A percentile compares a stretch with the other conserved stretches of the same genome.
Evolutionary conservation across 768 basidiomycete species (phyloP).

Genomic region (Stropharia rugosoannulata): DNA sequence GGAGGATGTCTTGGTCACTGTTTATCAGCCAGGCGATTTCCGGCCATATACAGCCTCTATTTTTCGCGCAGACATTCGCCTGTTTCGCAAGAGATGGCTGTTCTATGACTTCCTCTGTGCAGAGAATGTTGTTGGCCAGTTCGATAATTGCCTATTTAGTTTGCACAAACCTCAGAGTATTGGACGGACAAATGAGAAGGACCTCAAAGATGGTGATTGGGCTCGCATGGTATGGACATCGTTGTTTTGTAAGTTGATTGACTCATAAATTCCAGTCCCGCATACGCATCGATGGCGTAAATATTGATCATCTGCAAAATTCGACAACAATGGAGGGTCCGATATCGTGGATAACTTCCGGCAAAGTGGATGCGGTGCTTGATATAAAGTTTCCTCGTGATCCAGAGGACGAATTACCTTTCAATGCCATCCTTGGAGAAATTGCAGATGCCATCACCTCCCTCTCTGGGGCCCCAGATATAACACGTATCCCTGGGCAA

Average conservation of each 20-base stretch:
- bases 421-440: conserved; percentile 85
- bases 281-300: conserved; percentile 94
- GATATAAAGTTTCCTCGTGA: conserved; percentile 97
- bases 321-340: conserved; percentile 82
- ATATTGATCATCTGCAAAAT: conserved; percentile 91
- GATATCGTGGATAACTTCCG: conserved; percentile 96
- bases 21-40: conserved; percentile 92
- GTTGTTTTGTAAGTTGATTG: neutral
- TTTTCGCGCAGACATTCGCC: conserved; percentile 86
- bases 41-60: conserved; percentile 91
- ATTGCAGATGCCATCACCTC: conserved; percentile 87
- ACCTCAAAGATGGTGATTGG: conserved; percentile 82
- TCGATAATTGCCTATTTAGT: conserved; percentile 97
- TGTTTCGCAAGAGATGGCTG: conserved; percentile 88
- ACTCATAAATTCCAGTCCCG: conserved; percentile 60
- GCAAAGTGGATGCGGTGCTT: conserved; percentile 93
- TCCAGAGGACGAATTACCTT: conserved; percentile 60
- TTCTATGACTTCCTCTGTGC: conserved; percentile 96
- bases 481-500: conserved; percentile 78
- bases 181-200: conserved; percentile 84
- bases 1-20: conserved; percentile 91
- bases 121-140: conserved; percentile 95
- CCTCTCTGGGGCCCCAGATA: conserved; percentile 39
- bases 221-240: conserved; percentile 71
- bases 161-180: conserved; percentile 96